A percentile compares a stretch with the other conserved stretches of the same genome.
Conservation (phyloP, 1,284 basidiomycete species). For the Apiotrichum domesticum region DNA sequence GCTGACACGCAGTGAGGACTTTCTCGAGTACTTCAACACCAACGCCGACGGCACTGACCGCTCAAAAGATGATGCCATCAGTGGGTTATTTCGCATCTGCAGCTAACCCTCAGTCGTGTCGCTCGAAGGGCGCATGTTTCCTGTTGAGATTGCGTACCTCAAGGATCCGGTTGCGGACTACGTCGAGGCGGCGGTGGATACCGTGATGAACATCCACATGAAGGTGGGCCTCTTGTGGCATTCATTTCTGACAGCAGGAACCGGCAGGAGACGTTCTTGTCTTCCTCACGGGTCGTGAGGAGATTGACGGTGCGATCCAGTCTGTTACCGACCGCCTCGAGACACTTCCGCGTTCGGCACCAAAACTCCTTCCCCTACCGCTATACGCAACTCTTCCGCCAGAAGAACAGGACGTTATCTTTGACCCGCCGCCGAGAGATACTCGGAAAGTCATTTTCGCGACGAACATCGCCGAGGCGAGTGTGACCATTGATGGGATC, state of each 20-base stretch:
- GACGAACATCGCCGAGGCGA: slow-evolving; percentile 96
- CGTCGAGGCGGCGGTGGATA: slow-evolving; percentile 72
- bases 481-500: slow-evolving; percentile 92
- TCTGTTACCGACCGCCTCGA: slow-evolving; percentile 67
- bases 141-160: slow-evolving; percentile 75
- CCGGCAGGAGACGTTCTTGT: slow-evolving; percentile 79
- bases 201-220: slow-evolving; percentile 77
- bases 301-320: slow-evolving; percentile 84
- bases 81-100: slow-evolving; percentile 15
- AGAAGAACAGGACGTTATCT: slow-evolving; percentile 79
- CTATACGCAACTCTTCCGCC: slow-evolving; percentile 82
- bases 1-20: slow-evolving; percentile 52
- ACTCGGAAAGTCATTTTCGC: slow-evolving; percentile 84
- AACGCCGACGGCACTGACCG: slow-evolving; percentile 45
- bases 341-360: slow-evolving; percentile 62
- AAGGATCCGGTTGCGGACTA: slow-evolving; percentile 72
- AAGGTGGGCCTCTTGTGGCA: slow-evolving; percentile 53
- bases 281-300: slow-evolving; percentile 93
- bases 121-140: slow-evolving; percentile 86
- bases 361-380: slow-evolving; percentile 63
- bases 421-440: slow-evolving; percentile 65
- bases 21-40: slow-evolving; percentile 78
- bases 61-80: slow-evolving; percentile 44
- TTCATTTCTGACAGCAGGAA: slow-evolving; percentile 52
- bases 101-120: slow-evolving; percentile 63